Evolutionary conservation across 257 asterid genomes (phyloP).

Genomic region (Solanum medicagineum): DNA sequence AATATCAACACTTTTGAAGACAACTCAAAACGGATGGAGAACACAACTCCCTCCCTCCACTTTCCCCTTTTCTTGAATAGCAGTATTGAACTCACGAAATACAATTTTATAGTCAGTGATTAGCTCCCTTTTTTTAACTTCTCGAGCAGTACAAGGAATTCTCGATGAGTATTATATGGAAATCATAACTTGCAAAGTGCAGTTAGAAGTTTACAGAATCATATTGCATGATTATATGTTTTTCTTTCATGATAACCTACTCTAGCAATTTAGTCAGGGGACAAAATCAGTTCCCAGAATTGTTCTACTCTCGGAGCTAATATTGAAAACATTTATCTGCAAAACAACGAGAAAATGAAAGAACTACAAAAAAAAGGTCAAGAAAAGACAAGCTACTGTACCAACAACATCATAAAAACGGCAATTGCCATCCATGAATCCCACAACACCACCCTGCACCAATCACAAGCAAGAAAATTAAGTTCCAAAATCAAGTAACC

Average conservation of each 20-base stretch:
- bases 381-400: neutral
- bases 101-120: neutral
- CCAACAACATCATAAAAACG: slow-evolving; percentile 50
- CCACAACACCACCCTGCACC: slow-evolving; percentile 75
- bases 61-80: neutral
- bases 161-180: neutral
- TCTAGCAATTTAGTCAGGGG: neutral
- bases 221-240: neutral
- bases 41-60: neutral
- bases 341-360: neutral
- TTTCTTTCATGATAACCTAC: neutral
- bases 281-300: neutral
- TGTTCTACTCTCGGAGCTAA: neutral
- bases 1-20: neutral
- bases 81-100: neutral
- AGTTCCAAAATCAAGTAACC: neutral
- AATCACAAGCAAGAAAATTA: neutral
- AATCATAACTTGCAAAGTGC: neutral
- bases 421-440: slow-evolving; percentile 80
- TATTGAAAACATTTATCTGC: neutral
- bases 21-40: neutral
- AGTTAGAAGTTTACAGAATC: neutral
- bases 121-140: neutral
- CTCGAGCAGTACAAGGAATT: neutral
- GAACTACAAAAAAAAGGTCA: neutral